phyloP scores from a whole-genome alignment of 192 early-diverging fungal genomes.

The Umbelopsis sp. region DNA sequence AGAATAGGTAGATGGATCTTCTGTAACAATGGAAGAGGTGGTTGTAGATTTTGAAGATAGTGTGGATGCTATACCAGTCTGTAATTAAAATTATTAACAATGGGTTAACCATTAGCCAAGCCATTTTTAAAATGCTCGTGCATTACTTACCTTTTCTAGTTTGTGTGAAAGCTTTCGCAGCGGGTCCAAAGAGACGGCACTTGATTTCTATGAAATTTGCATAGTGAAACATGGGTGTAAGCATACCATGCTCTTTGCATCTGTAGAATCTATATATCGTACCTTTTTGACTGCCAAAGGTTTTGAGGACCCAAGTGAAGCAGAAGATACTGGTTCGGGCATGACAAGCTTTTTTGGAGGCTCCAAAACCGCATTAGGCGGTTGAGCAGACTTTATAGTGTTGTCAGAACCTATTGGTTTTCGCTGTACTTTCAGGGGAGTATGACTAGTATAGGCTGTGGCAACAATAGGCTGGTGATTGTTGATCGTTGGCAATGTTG shows the following conservation, averaged over 20 bases:
- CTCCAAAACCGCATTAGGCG: no score
- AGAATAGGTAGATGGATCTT: neutral
- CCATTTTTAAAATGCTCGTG: neutral
- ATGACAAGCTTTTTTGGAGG: no score
- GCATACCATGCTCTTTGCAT: neutral
- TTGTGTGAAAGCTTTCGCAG: constrained; percentile 9
- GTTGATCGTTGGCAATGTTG: neutral
- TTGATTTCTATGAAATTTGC: neutral
- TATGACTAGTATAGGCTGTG: neutral
- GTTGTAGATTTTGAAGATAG: neutral
- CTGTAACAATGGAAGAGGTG: neutral
- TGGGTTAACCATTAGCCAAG: neutral
- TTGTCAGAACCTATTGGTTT: constrained; percentile 11
- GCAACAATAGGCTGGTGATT: neutral
- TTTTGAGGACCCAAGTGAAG: no score
- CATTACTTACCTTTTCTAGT: constrained; percentile 7
- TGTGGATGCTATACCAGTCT: neutral
- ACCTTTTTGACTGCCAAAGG: no score
- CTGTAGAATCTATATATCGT: no score
- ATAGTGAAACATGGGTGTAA: neutral
- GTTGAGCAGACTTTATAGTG: no score
- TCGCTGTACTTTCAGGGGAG: neutral
- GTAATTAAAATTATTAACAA: no score
- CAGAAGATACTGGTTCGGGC: neutral
- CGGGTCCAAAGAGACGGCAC: neutral